A percentile compares a stretch with the other conserved stretches of the same genome.
These are phyloP conservation scores for Cladophialophora chaetospira DNA, from an alignment of 2,329 filamentous ascomycete species.

Conservation along the genomic window DNA sequence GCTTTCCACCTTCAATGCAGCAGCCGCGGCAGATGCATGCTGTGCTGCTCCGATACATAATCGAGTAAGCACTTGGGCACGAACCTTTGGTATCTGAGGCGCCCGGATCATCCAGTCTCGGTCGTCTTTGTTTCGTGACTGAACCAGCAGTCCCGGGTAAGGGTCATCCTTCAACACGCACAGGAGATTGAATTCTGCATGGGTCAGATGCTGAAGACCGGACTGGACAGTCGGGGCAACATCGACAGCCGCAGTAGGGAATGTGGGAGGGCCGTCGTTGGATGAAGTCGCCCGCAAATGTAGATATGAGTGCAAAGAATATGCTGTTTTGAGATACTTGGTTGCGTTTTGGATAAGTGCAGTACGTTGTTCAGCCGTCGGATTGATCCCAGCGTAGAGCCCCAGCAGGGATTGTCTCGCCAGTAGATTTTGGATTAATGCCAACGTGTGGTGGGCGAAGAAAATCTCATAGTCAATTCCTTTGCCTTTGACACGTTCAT, in stretches of 20 bases:
- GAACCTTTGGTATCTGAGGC: constrained; percentile 83
- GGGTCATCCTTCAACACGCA: constrained; percentile 93
- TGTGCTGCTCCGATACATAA: constrained; percentile 86
- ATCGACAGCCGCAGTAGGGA: constrained; percentile 42
- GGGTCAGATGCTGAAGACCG: constrained; percentile 58
- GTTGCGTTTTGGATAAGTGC: constrained; percentile 72
- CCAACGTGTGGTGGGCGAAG: constrained; percentile 76
- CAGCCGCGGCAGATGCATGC: constrained; percentile 73
- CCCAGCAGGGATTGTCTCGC: constrained; percentile 72
- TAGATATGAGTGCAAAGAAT: constrained; percentile 75
- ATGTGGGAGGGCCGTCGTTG: constrained; percentile 47
- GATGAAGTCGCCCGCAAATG: constrained; percentile 44
- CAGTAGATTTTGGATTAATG: constrained; percentile 70
- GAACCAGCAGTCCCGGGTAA: constrained; percentile 78
- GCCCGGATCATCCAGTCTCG: constrained; percentile 97
- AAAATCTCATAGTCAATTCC: constrained; percentile 81
- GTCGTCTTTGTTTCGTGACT: constrained; percentile 78
- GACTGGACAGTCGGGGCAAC: constrained; percentile 48
- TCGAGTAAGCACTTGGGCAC: constrained; percentile 82
- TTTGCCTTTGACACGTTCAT: constrained; percentile 66
- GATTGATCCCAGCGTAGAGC: constrained; percentile 68
- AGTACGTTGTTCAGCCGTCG: constrained; percentile 66
- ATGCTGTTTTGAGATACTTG: constrained; percentile 74
- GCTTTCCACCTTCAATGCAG: constrained; percentile 48
- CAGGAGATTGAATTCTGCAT: constrained; percentile 86